Percentiles rank a stretch among this genome's conserved stretches.
Evolutionary conservation across 140 eudicot species (phyloP).

Genomic region (Flaveria floridana): DNA sequence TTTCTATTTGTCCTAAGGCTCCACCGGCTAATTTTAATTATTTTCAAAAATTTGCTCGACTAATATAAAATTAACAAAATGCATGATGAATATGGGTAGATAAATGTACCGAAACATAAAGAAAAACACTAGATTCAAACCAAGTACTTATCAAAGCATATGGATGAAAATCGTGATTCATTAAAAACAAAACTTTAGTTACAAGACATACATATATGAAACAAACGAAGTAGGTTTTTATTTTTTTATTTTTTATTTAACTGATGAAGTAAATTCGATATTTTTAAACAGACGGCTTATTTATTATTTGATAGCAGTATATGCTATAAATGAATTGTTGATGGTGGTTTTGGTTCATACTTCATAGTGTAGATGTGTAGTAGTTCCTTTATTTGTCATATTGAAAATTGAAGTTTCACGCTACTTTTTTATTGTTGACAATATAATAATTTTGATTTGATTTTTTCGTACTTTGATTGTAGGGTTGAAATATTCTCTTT

Average conservation of each 20-base stretch:
- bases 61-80: too few relatives aligned
- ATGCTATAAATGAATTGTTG: not conserved
- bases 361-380: not conserved
- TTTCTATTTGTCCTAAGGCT: too few relatives aligned
- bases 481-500: not conserved
- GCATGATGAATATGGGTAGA: too few relatives aligned
- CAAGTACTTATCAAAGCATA: not conserved
- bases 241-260: not conserved
- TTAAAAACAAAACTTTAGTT: not conserved
- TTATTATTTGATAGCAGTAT: not conserved
- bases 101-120: too few relatives aligned
- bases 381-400: conserved; percentile 1
- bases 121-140: too few relatives aligned
- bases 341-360: not conserved
- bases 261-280: not conserved
- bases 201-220: not conserved
- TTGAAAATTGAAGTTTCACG: not conserved
- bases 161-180: not conserved
- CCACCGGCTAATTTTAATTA: too few relatives aligned
- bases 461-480: not conserved
- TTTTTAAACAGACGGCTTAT: not conserved
- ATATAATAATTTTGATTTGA: not conserved
- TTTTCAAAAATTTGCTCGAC: too few relatives aligned
- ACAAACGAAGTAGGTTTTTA: not conserved
- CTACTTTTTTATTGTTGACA: not conserved